Percentiles rank a stretch among this genome's conserved stretches.
Conservation (phyloP, 345 rosid genomes). For the Cardamine resedifolia region DNA sequence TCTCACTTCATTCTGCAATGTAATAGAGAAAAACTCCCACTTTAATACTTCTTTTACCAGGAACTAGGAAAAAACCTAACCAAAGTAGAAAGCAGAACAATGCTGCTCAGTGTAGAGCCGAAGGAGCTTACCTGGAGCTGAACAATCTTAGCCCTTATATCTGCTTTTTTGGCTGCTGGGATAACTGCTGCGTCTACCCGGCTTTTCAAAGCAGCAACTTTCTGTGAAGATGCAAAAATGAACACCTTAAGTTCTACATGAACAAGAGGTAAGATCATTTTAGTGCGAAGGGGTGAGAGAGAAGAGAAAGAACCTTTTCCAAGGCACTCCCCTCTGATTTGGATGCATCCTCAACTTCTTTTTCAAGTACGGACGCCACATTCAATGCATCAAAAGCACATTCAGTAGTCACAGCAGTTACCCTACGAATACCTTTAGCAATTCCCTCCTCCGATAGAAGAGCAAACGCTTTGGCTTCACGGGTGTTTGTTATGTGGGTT, state of each 20-base stretch:
- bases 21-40: not conserved
- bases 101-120: not conserved
- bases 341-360: conserved; percentile 69
- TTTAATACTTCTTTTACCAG: not conserved
- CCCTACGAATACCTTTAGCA: conserved; percentile 85
- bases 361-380: conserved; percentile 58
- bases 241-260: conserved; percentile 5
- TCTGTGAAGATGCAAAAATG: conserved; percentile 43
- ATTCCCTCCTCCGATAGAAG: conserved; percentile 95
- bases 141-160: conserved; percentile 67
- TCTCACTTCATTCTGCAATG: conserved; percentile 59
- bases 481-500: conserved; percentile 85
- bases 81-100: not conserved
- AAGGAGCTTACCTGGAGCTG: conserved; percentile 65
- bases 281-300: not conserved
- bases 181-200: conserved; percentile 70
- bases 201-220: conserved; percentile 79
- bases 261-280: not conserved
- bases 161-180: conserved; percentile 88
- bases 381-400: conserved; percentile 73
- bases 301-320: conserved; percentile 62
- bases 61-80: not conserved
- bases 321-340: conserved; percentile 62
- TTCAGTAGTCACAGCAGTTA: conserved; percentile 89
- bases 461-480: conserved; percentile 93